Evolutionary conservation across 768 basidiomycete genomes (phyloP).

Genomic region (Mycena indigotica): DNA sequence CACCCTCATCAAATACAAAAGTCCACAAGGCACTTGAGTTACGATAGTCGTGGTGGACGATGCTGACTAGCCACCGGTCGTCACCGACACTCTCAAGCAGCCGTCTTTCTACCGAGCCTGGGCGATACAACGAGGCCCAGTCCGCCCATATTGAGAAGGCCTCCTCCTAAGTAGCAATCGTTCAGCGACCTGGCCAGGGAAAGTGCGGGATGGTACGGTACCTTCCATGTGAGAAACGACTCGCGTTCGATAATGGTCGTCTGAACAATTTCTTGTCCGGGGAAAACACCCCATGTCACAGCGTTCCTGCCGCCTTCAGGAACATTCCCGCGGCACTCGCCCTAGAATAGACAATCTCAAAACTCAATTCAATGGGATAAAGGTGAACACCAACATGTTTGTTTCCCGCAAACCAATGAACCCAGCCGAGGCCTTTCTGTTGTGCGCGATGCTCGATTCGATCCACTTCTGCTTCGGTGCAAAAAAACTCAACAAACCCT

Average conservation of each 20-base stretch:
- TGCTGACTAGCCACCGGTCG: slow-evolving; percentile 85
- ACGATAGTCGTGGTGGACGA: slow-evolving; percentile 94
- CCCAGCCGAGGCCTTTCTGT: slow-evolving; percentile 59
- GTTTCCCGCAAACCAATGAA: slow-evolving; percentile 89
- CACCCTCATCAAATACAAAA: slow-evolving; percentile 69
- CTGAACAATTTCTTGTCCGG: slow-evolving; percentile 93
- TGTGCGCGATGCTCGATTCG: slow-evolving; percentile 59
- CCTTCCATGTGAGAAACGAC: slow-evolving; percentile 97
- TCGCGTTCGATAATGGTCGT: slow-evolving; percentile 95
- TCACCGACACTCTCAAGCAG: slow-evolving; percentile 74
- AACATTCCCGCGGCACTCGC: slow-evolving; percentile 80
- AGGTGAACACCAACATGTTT: slow-evolving; percentile 58
- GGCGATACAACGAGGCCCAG: slow-evolving; percentile 88
- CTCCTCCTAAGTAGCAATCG: slow-evolving; percentile 66
- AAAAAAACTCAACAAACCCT: slow-evolving; percentile 97
- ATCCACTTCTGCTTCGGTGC: slow-evolving; percentile 57
- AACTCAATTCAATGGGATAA: background rate
- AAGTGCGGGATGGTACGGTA: slow-evolving; percentile 30
- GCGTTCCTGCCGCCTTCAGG: slow-evolving; percentile 82
- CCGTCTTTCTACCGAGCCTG: slow-evolving; percentile 67
- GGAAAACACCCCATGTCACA: slow-evolving; percentile 99
- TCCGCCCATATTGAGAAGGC: slow-evolving; percentile 95
- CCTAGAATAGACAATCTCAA: slow-evolving; percentile 54
- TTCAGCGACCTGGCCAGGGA: slow-evolving; percentile 5
- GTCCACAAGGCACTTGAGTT: slow-evolving; percentile 77